Base-by-base conservation (phyloP, 129 eudicot species). In the Erigeron canadensis region DNA sequence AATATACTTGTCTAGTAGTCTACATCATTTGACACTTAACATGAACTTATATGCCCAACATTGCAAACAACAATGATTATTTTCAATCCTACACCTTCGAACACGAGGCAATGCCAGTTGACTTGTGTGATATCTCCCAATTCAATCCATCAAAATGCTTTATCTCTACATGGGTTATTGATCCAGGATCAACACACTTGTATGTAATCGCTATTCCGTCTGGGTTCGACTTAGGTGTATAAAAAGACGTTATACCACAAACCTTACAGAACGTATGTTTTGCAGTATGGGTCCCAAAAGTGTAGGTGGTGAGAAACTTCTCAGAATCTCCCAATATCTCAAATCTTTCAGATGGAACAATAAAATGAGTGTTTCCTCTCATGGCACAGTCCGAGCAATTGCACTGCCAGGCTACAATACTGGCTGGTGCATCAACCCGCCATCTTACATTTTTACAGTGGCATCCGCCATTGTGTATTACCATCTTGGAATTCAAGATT, bases 241-340 rank as follows among this genome's bases (percentile, higher is more conserved):
- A 93, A 79, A 89, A 93, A 11, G 96, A 93, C 3, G 92, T 93
- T 53, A 93, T 85, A 39, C 98, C 98, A 76, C 95, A 93, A 13
- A 85, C 83, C 72, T 84, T 93, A 78, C 96, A 89, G 76, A 93
- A 93, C 2, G 81, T 89, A 80, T 87, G 98, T 65, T 89, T 87
- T 5, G 96, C 98, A 10, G 88, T 89, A 85, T 80, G 96, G 9
- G 95, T 89, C 38, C 92, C 92, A 44, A 89, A 93, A 38, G 96
- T 93, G 77, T 89, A 89, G 17, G 96, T 87, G 0, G 95, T 89
- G 38, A 88, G 72, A 81, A 80, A 85, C 74, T 87, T 72, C 53
- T 78, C 64, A 0, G 96, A 87, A 15, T 82, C 90, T 58, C 81
- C 84, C 5, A 73, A 13, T 37, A 73, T 86, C 77, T 89, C 87